Base-by-base conservation (phyloP, 2,329 filamentous ascomycete species). In the Aspergillus aculeatus region DNA sequence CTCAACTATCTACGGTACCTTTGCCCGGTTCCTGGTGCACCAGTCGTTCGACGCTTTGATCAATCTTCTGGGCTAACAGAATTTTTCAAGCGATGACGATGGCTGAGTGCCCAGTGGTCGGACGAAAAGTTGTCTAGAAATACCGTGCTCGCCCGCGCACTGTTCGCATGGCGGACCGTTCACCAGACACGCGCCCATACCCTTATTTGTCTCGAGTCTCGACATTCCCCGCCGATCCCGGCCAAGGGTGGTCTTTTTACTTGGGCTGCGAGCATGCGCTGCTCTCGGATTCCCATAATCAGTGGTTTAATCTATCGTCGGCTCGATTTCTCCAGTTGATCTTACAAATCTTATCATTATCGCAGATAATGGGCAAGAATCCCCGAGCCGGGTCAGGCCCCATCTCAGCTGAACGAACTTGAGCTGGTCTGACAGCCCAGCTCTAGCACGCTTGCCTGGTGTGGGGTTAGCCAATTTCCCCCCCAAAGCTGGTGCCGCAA, bases 171-270 rank as follows among this genome's bases (percentile, higher is more conserved):
- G 24, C 23, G 49, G 41, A 14, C 48, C 29, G 51, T 54, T 50
- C 57, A 35, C 53, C 52, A 56, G 49, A 50, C 49, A 59, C 50
- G 49, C 53, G 54, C 56, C 24, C 16, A 29, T 61, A 31, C 59
- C 59, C 59, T 63, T 63, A 57, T 54, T 59, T 60, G 24, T 49
- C 41, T 44, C 41, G 44, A 49, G 38, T 55, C 47, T 48, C 47
- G 19, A 47, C 54, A 55, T 60, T 62, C 56, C 56, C 57, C 51
- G 57, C 56, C 23, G 50, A 49, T 57, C 60, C 56, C 62, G 60
- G 47, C 61, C 47, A 62, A 62, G 60, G 63, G 57, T 61, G 47
- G 41, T 56, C 26, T 62, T 63, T 59, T 60, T 57, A 32, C 52
- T 21, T 44, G 44, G 10, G 16, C 53, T 41, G 38, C 14, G 12